These are phyloP conservation scores for Arbutus unedo DNA, from an alignment of 148 eudicot species.

Conservation along the genomic window DNA sequence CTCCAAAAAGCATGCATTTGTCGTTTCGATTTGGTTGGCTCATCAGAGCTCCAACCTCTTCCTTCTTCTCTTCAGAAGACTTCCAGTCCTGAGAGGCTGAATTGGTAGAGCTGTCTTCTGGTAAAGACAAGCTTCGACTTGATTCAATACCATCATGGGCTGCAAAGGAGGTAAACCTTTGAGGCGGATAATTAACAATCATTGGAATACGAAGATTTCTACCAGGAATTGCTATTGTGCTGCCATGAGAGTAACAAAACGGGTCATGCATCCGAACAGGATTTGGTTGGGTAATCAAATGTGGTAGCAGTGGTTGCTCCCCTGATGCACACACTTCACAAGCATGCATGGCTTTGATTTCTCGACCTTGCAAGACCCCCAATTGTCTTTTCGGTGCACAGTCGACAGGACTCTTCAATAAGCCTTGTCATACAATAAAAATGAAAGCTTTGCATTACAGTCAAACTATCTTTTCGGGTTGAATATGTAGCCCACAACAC, in stretches of 20 bases:
- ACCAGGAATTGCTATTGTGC: constrained; percentile 3
- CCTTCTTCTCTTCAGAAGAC: not conserved
- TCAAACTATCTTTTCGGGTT: not conserved
- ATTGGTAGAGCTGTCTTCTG: constrained; percentile 1
- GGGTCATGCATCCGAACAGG: not conserved
- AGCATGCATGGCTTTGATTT: not conserved
- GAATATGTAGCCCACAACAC: not conserved
- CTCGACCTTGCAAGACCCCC: constrained; percentile 25
- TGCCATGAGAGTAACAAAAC: not conserved
- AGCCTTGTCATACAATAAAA: not conserved
- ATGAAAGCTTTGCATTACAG: not conserved
- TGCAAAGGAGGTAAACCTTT: not conserved
- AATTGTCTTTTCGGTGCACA: not conserved
- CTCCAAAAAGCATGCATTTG: constrained; percentile 23
- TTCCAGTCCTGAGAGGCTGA: constrained; percentile 6
- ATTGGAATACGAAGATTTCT: not conserved
- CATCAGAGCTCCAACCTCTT: constrained; percentile 2
- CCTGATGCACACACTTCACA: not conserved
- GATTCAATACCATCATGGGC: not conserved
- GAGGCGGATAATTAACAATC: not conserved
- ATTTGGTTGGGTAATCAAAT: constrained; percentile 12
- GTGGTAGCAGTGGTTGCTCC: not conserved
- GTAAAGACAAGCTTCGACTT: constrained; percentile 8
- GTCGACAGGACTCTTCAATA: not conserved
- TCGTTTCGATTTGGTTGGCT: constrained; percentile 3